Evolutionary conservation across 345 rosid genomes (phyloP).

Genomic region (Aquilaria sinensis): DNA sequence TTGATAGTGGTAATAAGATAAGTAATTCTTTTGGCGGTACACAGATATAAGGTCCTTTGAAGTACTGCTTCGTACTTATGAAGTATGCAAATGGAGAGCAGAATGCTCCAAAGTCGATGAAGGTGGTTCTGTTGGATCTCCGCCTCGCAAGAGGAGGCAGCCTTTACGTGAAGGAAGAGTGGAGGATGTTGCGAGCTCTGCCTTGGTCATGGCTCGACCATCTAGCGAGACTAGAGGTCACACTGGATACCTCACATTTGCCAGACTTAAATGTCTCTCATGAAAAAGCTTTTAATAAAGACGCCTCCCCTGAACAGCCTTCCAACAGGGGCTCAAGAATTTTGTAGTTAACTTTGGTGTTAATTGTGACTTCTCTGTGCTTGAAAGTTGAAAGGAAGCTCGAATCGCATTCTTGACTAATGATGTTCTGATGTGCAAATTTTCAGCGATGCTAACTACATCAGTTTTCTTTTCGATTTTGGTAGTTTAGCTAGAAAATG

Average conservation of each 20-base stretch:
- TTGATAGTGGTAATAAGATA: no score
- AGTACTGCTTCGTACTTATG: slow-evolving; percentile 74
- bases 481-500: no score
- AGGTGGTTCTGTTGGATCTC: slow-evolving; percentile 23
- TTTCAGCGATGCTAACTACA: no score
- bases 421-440: no score
- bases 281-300: slow-evolving; percentile 15
- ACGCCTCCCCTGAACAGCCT: no score
- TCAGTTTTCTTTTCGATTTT: no score
- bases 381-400: no score
- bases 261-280: slow-evolving; percentile 58
- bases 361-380: no score
- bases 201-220: slow-evolving; percentile 66
- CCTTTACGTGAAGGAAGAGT: slow-evolving; percentile 28
- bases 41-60: slow-evolving; percentile 86
- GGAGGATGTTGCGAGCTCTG: slow-evolving; percentile 21
- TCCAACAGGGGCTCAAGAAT: background rate
- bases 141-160: slow-evolving; percentile 67
- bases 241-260: slow-evolving; percentile 92
- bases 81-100: slow-evolving; percentile 64
- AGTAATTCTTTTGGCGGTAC: background rate
- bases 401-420: no score
- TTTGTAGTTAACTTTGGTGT: background rate
- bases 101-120: slow-evolving; percentile 26
- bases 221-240: slow-evolving; percentile 81